Percentiles rank a stretch among this genome's conserved stretches.
phyloP scores from a whole-genome alignment of 2,329 filamentous ascomycete species.

The Ramichloridium luteum region DNA sequence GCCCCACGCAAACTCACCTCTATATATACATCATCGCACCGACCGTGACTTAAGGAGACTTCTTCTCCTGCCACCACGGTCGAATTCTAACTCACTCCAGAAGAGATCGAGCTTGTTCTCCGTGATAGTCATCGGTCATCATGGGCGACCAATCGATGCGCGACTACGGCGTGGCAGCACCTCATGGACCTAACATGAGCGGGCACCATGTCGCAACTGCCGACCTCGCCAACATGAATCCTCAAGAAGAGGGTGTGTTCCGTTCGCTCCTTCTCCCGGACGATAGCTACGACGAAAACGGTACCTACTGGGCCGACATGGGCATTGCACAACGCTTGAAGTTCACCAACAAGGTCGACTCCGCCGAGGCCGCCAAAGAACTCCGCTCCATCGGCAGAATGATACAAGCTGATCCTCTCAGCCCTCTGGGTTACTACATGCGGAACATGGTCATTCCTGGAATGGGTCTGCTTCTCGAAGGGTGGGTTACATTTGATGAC shows the following conservation, averaged over 20 bases:
- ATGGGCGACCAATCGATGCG: constrained; percentile 29
- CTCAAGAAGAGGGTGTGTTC: constrained; percentile 53
- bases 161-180: constrained; percentile 36
- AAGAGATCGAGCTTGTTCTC: too few relatives aligned
- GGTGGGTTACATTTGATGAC: constrained; percentile 37
- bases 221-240: constrained; percentile 39
- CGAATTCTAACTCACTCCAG: too few relatives aligned
- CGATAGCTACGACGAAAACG: constrained; percentile 71
- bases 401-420: constrained; percentile 76
- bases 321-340: constrained; percentile 54
- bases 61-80: too few relatives aligned
- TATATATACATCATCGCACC: too few relatives aligned
- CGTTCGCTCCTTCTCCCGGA: constrained; percentile 72
- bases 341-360: constrained; percentile 67
- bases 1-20: too few relatives aligned
- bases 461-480: constrained; percentile 83
- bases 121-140: too few relatives aligned
- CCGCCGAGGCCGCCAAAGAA: constrained; percentile 57
- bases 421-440: constrained; percentile 75
- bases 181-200: constrained; percentile 36
- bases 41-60: too few relatives aligned
- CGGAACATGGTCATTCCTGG: constrained; percentile 85
- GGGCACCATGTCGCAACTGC: constrained; percentile 33
- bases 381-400: constrained; percentile 56
- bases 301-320: constrained; percentile 88